Evolutionary conservation across 257 asterid species (phyloP).

Genomic region (Gentiana straminea): DNA sequence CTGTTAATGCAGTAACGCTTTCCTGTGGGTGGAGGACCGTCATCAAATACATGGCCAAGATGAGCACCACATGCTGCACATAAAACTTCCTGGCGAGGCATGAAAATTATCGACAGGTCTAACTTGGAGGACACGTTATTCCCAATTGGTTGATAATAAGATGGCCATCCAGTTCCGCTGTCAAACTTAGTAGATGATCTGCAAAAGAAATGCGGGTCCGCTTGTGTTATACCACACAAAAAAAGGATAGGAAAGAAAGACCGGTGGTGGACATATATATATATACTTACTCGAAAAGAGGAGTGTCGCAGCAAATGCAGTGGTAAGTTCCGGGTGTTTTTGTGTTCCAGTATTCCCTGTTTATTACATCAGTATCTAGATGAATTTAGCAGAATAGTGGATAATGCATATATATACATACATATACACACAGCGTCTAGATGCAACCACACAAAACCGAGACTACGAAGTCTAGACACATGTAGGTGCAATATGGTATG

Average conservation of each 20-base stretch:
- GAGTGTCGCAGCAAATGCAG: conserved; percentile 87
- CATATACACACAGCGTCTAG: too few species aligned
- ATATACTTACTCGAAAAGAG: conserved; percentile 63
- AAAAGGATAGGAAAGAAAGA: neutral
- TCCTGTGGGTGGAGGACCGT: conserved; percentile 90
- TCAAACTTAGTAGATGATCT: conserved; percentile 90
- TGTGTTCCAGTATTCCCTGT: conserved; percentile 85
- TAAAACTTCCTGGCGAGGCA: conserved; percentile 84
- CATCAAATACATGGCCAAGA: conserved; percentile 86
- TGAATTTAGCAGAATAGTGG: neutral
- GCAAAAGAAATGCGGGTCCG: neutral
- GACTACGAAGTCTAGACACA: too few species aligned
- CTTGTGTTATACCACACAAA: neutral
- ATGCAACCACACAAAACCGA: too few species aligned
- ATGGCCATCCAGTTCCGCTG: conserved; percentile 98
- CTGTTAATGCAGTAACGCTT: conserved; percentile 87
- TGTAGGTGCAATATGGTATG: too few species aligned
- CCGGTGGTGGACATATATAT: too few species aligned
- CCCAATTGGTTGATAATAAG: conserved; percentile 66
- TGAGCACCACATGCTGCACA: conserved; percentile 85
- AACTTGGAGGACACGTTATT: conserved; percentile 76
- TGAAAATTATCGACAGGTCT: conserved; percentile 74
- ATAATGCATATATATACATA: too few species aligned
- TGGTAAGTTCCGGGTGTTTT: conserved; percentile 77
- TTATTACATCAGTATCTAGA: conserved; percentile 4